Base-by-base conservation (phyloP, 73 alveolate genomes). In the Paramecium pentaurelia region DNA sequence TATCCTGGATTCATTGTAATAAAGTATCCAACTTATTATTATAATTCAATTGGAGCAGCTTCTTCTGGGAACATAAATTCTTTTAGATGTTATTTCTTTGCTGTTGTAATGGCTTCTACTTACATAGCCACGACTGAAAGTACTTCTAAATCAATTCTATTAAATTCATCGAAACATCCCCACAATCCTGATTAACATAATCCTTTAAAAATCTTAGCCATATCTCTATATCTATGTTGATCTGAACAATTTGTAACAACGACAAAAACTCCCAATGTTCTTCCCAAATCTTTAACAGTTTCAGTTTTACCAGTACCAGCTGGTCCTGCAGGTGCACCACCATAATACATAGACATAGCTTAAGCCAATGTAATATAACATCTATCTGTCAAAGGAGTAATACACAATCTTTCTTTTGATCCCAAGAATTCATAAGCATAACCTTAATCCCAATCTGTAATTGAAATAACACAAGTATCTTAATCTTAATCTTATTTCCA, bases 311-410 rank as follows among this genome's bases (percentile, higher is more conserved):
- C 99, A 2, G 99, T 98, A 44, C 99, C 99, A 25, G 99, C 99
- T 14, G 99, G 99, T 10, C 99, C 99, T 2, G 99, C 99, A 16
- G 99, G 99, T 44, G 99, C 99, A 27, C 99, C 99, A 27, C 99
- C 99, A 94, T 98, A 99, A 94, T 95, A 98, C 99, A 99, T 99
- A 86, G 99, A 99, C 95, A 99, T 95, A 54, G 99, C 99, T 95
- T 99, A 99, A 5, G 99, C 99, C 86, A 98, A 96, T 20, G 99
- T 97, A 45, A 98, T 97, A 92, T 98, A 97, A 22, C 99, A 99
- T 94, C 99, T 98, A 97, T 99, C 99, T 47, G 99, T 99, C 86
- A 99, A 96, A 40, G 99, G 99, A 32, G 99, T 99, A 91, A 99
- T 98, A 93, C 99, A 98, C 93, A 99, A 97, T 89, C 99, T 96